Conservation (phyloP, 202 grass and related monocot genomes). For the Digitaria exilis region DNA sequence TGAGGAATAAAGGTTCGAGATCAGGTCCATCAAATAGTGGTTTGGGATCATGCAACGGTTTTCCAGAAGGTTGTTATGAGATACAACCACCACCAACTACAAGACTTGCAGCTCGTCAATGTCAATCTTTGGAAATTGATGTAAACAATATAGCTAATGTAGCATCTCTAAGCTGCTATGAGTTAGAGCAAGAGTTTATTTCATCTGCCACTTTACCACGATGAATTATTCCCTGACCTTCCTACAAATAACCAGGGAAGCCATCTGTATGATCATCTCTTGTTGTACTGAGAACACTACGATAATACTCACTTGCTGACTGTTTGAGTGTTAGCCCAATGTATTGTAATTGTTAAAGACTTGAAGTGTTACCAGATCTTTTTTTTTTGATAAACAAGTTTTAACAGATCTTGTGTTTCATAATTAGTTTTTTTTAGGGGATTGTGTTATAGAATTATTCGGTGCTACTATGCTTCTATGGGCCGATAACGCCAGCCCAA, state of each 20-base stretch:
- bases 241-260: not conserved
- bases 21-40: no score
- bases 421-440: no score
- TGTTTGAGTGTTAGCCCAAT: not conserved
- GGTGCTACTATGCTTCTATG: no score
- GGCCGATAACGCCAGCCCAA: no score
- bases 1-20: not conserved
- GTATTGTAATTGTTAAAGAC: not conserved
- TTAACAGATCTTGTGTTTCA: no score
- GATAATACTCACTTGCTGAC: no score
- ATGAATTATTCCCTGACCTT: not conserved
- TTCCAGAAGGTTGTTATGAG: not conserved
- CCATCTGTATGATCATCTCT: not conserved
- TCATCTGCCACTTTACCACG: not conserved
- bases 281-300: not conserved
- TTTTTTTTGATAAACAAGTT: no score
- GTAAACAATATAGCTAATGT: not conserved
- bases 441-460: no score
- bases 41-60: not conserved
- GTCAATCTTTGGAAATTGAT: not conserved
- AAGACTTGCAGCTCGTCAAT: not conserved
- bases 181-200: not conserved
- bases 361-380: no score
- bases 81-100: not conserved
- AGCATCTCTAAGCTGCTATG: not conserved